Evolutionary conservation across 805 yeast species (phyloP), one percentile per base, ranked within the genome.

Genomic region (Starmerella ratchasimensis): DNA sequence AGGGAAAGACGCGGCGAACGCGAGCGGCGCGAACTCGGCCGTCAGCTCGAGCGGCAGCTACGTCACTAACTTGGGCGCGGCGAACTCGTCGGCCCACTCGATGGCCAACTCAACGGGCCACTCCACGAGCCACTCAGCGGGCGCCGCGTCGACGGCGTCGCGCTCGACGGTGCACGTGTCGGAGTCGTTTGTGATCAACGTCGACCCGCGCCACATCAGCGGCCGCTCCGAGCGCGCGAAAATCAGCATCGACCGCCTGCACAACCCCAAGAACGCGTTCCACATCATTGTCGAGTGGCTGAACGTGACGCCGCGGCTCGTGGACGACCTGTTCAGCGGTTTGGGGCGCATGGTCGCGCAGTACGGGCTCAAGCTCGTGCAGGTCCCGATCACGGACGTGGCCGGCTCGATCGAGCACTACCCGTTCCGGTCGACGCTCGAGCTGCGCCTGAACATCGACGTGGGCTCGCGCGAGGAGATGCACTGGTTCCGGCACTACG

Each of bases 261-360:
- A 84, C 55, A 88, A 86, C 53, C 95, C 96, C 0, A 88, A 80
- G 47, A 94, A 86, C 51, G 86, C 96, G 53, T 90, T 76, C 61
- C 97, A 88, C 52, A 69, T 90, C 23, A 65, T 94, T 33, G 57
- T 88, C 11, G 96, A 90, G 54, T 90, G 99, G 99, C 61, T 88
- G 23, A 82, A 80, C 43, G 75, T 94, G 0, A 83, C 97, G 0
- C 79, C 93, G 2, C 80, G 80, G 53, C 61, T 81, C 23, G 73
- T 82, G 34, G 95, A 84, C 41, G 93, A 84, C 46, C 64, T 80
- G 10, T 65, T 84, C 30, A 73, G 67, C 31, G 68, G 72, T 33
- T 79, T 96, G 81, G 71, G 83, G 0, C 68, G 94, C 39, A 63
- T 77, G 33, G 82, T 94, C 49, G 94, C 83, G 42, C 58, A 93